Evolutionary conservation across 2,329 filamentous ascomycete genomes (phyloP).

Genomic region (Diaporthe sp.): DNA sequence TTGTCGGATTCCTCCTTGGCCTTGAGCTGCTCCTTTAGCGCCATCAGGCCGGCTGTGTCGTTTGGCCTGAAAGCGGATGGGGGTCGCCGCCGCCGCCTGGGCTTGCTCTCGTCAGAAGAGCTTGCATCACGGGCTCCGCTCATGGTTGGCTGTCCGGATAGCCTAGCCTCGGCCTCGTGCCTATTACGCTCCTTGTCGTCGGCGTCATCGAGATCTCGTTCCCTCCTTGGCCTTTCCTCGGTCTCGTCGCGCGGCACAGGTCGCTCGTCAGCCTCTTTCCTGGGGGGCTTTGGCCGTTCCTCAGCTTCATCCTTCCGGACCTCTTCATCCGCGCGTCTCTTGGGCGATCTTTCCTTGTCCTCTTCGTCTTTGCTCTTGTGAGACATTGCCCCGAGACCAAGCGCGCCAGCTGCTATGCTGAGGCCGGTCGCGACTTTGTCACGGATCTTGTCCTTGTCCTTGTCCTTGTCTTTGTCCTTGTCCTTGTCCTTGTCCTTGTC

Average conservation of each 20-base stretch:
- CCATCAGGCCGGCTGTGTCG: conserved; percentile 59
- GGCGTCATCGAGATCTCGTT: conserved; percentile 37
- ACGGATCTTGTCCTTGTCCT: conserved; percentile 54
- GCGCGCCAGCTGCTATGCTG: conserved; percentile 59
- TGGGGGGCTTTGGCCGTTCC: conserved; percentile 35
- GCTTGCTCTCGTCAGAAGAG: conserved; percentile 52
- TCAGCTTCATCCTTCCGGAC: conserved; percentile 31
- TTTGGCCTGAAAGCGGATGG: conserved; percentile 63
- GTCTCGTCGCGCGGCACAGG: conserved; percentile 39
- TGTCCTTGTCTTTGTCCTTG: conserved; percentile 51
- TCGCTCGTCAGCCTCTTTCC: conserved; percentile 39
- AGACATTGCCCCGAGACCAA: conserved; percentile 53
- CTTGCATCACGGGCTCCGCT: conserved; percentile 52
- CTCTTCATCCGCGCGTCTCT: conserved; percentile 43
- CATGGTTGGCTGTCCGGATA: conserved; percentile 47
- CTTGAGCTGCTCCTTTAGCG: conserved; percentile 62
- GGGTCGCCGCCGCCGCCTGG: conserved; percentile 49
- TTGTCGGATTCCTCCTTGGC: conserved; percentile 50
- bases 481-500: conserved; percentile 51
- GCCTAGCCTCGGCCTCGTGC: conserved; percentile 52
- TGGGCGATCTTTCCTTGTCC: conserved; percentile 44
- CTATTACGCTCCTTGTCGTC: conserved; percentile 44
- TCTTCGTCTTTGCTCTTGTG: conserved; percentile 53
- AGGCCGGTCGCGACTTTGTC: conserved; percentile 61
- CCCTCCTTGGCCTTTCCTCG: conserved; percentile 35